Base-by-base conservation (phyloP, 331 rosid genomes). In the Acacia concinna region DNA sequence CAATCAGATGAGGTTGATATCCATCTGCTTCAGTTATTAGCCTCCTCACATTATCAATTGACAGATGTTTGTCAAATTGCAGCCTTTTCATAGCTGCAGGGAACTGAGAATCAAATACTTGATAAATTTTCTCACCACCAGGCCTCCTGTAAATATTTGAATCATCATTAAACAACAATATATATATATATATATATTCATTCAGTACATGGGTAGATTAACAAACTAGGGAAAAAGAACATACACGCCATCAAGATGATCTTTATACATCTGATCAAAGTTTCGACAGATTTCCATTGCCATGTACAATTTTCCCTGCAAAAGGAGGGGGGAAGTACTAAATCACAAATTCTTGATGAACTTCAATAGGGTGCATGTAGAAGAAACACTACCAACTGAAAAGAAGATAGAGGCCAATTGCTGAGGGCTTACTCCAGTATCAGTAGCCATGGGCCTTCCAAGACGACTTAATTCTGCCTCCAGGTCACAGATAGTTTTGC, bases 21-120 rank as follows among this genome's bases (percentile, higher is more conserved):
- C 99, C 99, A 88, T 95, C 99, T 56, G 99, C 99, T 76, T 95
- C 99, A 18, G 99, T 95, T 77, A 95, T 93, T 82, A 91, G 88
- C 87, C 93, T 95, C 65, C 93, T 68, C 97, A 95, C 93, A 62
- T 88, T 90, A 83, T 95, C 99, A 94, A 93, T 84, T 23, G 99
- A 83, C 51, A 95, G 94, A 78, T 95, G 93, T 81, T 93, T 95
- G 85, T 95, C 99, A 87, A 95, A 95, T 78, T 95, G 98, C 80
- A 95, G 81, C 86, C 98, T 89, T 86, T 93, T 95, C 46, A 95
- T 81, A n/a, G 99, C 96, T 83, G 97, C 92, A 74, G 99, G 99
- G 74, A 95, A 97, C 80, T 95, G 99, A 84, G 89, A 90, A 76
- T 95, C 99, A 77, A 95, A 95, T 68, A 93, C 97, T 65, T 88